phyloP scores from a whole-genome alignment of 306 rosid genomes.

The Inga leiocalycina region DNA sequence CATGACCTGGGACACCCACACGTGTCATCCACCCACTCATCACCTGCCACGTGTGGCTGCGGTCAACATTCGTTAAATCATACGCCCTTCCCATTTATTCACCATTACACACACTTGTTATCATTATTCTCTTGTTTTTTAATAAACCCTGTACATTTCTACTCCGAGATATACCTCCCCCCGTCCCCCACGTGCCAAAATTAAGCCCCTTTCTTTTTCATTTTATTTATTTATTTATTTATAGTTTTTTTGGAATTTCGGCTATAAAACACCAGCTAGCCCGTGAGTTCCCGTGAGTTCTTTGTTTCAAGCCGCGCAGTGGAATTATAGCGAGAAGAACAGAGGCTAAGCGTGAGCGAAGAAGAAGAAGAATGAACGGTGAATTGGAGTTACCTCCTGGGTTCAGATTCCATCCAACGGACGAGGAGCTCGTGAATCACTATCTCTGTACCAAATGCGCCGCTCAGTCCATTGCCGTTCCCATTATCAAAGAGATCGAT shows the following conservation, averaged over 20 bases:
- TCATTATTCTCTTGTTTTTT: too few species aligned
- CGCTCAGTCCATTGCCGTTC: conserved; percentile 59
- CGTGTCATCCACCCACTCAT: conserved; percentile 10
- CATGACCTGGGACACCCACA: conserved; percentile 34
- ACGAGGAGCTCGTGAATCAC: conserved; percentile 83
- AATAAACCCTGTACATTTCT: too few species aligned
- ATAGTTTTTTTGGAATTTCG: not conserved
- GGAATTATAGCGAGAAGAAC: not conserved
- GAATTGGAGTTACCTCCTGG: conserved; percentile 77
- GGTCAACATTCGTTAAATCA: conserved; percentile 13
- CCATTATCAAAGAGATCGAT: conserved; percentile 82
- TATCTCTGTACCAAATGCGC: conserved; percentile 77
- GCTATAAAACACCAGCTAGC: conserved; percentile 33
- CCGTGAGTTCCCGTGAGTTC: not conserved
- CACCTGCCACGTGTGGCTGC: conserved; percentile 44
- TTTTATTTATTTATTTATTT: not conserved
- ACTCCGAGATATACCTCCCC: conserved; percentile 8
- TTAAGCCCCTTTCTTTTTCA: not conserved
- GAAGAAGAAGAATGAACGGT: conserved; percentile 43
- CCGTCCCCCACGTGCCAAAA: conserved; percentile 46
- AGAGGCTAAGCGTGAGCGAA: not conserved
- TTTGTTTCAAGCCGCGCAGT: conserved; percentile 10
- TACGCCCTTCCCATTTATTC: too few species aligned
- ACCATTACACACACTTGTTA: too few species aligned
- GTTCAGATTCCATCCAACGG: conserved; percentile 95